phyloP scores from a whole-genome alignment of 148 eudicot species.

The Hydrangea macrophylla region DNA sequence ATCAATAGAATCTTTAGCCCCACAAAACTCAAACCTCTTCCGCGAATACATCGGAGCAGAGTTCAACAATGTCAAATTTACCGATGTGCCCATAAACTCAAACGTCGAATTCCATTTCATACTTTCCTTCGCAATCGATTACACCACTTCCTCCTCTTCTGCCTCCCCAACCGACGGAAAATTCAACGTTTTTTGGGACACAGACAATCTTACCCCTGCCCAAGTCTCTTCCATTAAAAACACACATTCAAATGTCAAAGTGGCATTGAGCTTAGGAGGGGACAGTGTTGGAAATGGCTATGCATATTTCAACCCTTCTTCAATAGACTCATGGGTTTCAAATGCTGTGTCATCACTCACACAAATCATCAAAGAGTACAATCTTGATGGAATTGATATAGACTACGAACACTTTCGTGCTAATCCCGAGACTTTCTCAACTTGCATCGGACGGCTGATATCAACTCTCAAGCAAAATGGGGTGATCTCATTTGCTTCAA shows the following conservation, averaged over 20 bases:
- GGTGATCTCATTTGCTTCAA: constrained; percentile 10
- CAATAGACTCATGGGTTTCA: neutral
- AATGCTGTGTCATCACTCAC: constrained; percentile 5
- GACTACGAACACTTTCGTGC: neutral
- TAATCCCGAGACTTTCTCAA: neutral
- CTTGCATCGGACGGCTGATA: constrained; percentile 4
- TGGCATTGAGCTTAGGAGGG: constrained; percentile 2
- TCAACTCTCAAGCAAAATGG: neutral
- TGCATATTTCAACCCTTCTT: neutral
- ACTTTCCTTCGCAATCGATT: neutral
- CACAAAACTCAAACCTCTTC: constrained; percentile 6
- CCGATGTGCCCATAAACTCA: constrained; percentile 1
- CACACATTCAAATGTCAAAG: neutral
- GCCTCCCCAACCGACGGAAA: constrained; percentile 7
- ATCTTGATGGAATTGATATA: constrained; percentile 5
- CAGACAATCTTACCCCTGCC: neutral
- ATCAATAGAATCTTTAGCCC: neutral
- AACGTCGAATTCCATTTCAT: constrained; percentile 1
- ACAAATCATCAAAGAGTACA: neutral
- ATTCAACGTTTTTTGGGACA: constrained; percentile 11
- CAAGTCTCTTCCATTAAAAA: neutral
- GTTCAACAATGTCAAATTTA: neutral
- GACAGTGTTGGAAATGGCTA: neutral
- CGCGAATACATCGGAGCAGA: constrained; percentile 3
- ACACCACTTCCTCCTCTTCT: constrained; percentile 4